Conservation (phyloP, 2,329 filamentous ascomycete species). For the Microsporum audouinii region DNA sequence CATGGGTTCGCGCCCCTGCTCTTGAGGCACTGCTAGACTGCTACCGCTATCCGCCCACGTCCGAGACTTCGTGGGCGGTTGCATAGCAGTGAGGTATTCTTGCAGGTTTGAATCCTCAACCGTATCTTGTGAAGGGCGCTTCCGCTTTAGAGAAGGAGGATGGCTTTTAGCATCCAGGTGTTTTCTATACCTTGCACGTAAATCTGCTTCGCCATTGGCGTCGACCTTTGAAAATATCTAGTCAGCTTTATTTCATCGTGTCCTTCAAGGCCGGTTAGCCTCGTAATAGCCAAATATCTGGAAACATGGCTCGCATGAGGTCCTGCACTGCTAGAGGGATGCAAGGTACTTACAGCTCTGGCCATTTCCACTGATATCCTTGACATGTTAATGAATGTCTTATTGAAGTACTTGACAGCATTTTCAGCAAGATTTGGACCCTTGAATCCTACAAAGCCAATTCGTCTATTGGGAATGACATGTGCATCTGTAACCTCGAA, state of each 20-base stretch:
- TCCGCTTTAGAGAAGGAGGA: constrained; percentile 28
- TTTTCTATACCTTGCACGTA: constrained; percentile 16
- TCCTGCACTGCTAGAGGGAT: background rate
- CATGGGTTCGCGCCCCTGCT: constrained; percentile 13
- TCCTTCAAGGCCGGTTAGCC: constrained; percentile 18
- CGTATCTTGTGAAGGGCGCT: constrained; percentile 44
- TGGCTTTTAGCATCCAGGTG: constrained; percentile 16
- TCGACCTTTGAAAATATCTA: constrained; percentile 30
- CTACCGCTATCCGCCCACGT: constrained; percentile 48
- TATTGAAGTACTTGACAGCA: constrained; percentile 92
- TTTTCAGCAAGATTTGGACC: constrained; percentile 64
- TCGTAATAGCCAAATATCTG: background rate
- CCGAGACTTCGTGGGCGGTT: constrained; percentile 53
- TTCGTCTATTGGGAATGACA: constrained; percentile 76
- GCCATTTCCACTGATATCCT: constrained; percentile 85
- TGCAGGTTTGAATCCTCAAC: constrained; percentile 66
- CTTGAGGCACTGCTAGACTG: constrained; percentile 19
- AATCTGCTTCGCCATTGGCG: constrained; percentile 23
- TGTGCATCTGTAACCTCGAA: constrained; percentile 80
- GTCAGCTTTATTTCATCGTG: constrained; percentile 29
- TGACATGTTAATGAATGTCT: constrained; percentile 88
- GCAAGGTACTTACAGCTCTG: constrained; percentile 51
- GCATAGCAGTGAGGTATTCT: constrained; percentile 78
- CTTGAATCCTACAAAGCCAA: constrained; percentile 93
- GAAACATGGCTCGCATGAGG: background rate